Evolutionary conservation across 768 basidiomycete genomes (phyloP), one percentile per base, ranked within the genome.

Genomic region (Podaxis carcinomalis): DNA sequence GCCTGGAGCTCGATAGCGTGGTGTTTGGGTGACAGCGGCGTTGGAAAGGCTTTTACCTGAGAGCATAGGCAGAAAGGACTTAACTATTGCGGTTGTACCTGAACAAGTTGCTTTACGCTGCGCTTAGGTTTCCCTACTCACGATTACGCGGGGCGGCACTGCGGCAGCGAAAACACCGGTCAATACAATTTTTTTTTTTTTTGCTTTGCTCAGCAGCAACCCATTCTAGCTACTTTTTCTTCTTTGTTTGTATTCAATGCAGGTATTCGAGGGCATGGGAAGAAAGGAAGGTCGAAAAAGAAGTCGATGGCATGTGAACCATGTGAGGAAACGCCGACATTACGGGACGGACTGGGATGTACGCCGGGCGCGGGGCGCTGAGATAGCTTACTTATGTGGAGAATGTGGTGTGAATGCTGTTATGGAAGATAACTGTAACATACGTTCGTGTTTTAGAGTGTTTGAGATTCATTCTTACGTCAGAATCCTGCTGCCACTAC

Each of bases 231-330:
- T 19, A 21, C 16, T 59, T 52, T 27, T 35, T 37, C 37, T 37
- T 9, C 13, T 35, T 39, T 54, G 35, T 36, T 36, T 36, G 19
- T 25, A 23, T 13, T 32, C 3, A 21, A 32, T 59, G 32, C 51
- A 59, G 59, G 51, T 46, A 53, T 35, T 36, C 9, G 11, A 27
- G 40, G 21, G n/a, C 59, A 53, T 59, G 59, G 59, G 59, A 59
- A 53, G 7, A 53, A 51, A 52, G 19, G 59, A 59, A 59, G 32
- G 32, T 59, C 40, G 19, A 35, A 52, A 53, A 53, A 59, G 59
- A 59, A 59, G 47, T 51, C 16, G 5, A 36, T 57, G 54, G 36
- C 57, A 39, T 57, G 57, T 57, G 57, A 42, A 36, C 47, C n/a
- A 19, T 57, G 56, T n/a, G 9, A 25, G 55, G 14, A 27, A 19